Base-by-base conservation (phyloP, 2,329 filamentous ascomycete species). In the Aotearoamyces nothofagi region DNA sequence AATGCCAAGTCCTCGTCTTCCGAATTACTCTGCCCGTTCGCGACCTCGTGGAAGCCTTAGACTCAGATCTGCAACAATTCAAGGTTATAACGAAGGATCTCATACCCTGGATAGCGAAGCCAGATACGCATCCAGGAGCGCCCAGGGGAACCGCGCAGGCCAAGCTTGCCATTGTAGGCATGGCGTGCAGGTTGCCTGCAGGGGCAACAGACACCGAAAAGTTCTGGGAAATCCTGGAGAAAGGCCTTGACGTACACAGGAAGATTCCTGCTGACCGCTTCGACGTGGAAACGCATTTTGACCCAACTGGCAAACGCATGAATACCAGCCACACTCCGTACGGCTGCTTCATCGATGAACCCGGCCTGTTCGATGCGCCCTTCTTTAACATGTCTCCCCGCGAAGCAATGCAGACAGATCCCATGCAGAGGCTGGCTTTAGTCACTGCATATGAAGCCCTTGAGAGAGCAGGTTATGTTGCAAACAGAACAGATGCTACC, bases 301-400 rank as follows among this genome's bases (percentile, higher is more conserved):
- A 86, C 43, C 66, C 74, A 4, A 72, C 70, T 5, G 76, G 78
- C 13, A 82, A 82, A 51, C 63, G 58, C 17, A 73, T 74, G 50
- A 86, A 84, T 56, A 83, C 78, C 33, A 78, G 70, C 30, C 74
- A 80, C 51, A 82, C 78, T 1, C 76, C 74, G 3, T 82, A 72
- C 41, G 79, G 79, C 10, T 81, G 77, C 55, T 84, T 59, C 57
- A 65, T 43, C 20, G 71, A 82, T 36, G 67, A 83, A 36, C 78
- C 79, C 0, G 78, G 78, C 31, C 60, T 78, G 26, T 87, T 87
- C 44, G 80, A 87, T 42, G 74, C 78, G n/a, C 63, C 75, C 1
- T 86, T 87, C 55, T 87, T 87, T 66, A 83, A 83, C 53, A 84
- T 87, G 74, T 84, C 78, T 19, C 78, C 79, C 5, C 69, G 78